phyloP scores from a whole-genome alignment of 768 basidiomycete genomes.

The Russula virescens region DNA sequence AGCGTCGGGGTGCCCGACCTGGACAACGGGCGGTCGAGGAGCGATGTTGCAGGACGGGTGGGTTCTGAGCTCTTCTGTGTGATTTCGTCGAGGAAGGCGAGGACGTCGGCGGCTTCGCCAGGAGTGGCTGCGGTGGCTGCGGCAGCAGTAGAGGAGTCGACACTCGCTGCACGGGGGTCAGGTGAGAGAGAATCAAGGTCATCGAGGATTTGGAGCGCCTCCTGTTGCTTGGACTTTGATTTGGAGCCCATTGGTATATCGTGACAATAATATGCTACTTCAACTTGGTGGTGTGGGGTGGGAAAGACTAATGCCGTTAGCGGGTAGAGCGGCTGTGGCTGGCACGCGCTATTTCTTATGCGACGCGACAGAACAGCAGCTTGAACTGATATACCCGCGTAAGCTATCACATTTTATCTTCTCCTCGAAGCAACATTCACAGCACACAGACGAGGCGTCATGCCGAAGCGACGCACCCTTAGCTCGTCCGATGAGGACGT shows the following conservation, averaged over 20 bases:
- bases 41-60: slow-evolving; percentile 51
- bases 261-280: neutral
- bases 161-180: slow-evolving; percentile 25
- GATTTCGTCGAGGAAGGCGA: slow-evolving; percentile 92
- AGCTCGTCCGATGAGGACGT: slow-evolving; percentile 23
- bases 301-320: too few species aligned
- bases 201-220: slow-evolving; percentile 89
- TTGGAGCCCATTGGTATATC: slow-evolving; percentile 35
- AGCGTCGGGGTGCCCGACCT: slow-evolving; percentile 66
- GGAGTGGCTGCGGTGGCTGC: slow-evolving; percentile 34
- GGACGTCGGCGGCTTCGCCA: slow-evolving; percentile 74
- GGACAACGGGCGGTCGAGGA: slow-evolving; percentile 52
- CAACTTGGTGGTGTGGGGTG: too few species aligned
- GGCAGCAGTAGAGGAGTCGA: slow-evolving; percentile 21
- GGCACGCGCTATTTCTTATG: too few species aligned
- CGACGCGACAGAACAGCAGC: too few species aligned
- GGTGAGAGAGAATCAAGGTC: slow-evolving; percentile 77
- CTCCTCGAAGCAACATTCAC: neutral
- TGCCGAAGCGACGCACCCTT: neutral
- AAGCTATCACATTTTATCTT: neutral
- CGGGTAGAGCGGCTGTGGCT: too few species aligned
- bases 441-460: neutral
- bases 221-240: slow-evolving; percentile 75
- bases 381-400: neutral
- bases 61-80: slow-evolving; percentile 86